A percentile compares a stretch with the other conserved stretches of the same genome.
phyloP scores from a whole-genome alignment of 2,329 filamentous ascomycete species.

The Ophiostoma fasciatum region DNA sequence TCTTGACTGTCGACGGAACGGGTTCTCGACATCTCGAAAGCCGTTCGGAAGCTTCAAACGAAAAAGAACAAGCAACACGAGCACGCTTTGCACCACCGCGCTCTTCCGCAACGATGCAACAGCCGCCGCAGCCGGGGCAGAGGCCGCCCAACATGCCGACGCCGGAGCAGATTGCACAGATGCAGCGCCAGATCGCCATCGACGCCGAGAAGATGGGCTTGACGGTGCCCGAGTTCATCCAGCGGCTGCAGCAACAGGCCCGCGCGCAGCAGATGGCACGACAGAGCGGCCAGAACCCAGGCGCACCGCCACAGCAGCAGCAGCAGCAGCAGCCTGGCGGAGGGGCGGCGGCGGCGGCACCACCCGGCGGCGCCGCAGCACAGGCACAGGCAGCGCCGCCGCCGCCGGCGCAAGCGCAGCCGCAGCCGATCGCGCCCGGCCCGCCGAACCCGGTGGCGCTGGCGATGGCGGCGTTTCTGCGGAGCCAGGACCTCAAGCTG shows the following conservation, averaged over 20 bases:
- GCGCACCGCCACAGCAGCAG: no score
- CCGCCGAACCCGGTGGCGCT: slow-evolving; percentile 81
- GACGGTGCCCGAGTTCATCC: slow-evolving; percentile 71
- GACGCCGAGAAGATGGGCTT: slow-evolving; percentile 79
- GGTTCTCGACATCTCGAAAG: no score
- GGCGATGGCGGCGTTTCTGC: slow-evolving; percentile 78
- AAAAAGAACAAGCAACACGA: no score
- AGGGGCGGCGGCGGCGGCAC: neutral
- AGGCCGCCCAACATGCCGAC: slow-evolving; percentile 38
- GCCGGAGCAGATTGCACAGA: slow-evolving; percentile 70
- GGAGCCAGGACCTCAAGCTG: slow-evolving; percentile 69
- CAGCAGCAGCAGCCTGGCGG: slow-evolving; percentile 11
- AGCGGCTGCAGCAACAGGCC: slow-evolving; percentile 46
- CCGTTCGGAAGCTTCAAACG: no score
- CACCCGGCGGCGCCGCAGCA: slow-evolving; percentile 18
- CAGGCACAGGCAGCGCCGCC: slow-evolving; percentile 20
- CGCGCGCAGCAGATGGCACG: slow-evolving; percentile 32
- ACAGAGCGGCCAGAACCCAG: slow-evolving; percentile 26
- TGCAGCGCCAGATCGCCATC: slow-evolving; percentile 67
- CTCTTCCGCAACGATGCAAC: slow-evolving; percentile 14
- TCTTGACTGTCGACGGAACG: no score
- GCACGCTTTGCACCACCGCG: no score
- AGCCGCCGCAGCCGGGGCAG: slow-evolving; percentile 14
- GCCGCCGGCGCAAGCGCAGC: slow-evolving; percentile 24
- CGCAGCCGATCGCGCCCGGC: slow-evolving; percentile 56